Base-by-base conservation (phyloP, 1,139 yeast genomes). In the Nakaseomyces kungkrabaensis region DNA sequence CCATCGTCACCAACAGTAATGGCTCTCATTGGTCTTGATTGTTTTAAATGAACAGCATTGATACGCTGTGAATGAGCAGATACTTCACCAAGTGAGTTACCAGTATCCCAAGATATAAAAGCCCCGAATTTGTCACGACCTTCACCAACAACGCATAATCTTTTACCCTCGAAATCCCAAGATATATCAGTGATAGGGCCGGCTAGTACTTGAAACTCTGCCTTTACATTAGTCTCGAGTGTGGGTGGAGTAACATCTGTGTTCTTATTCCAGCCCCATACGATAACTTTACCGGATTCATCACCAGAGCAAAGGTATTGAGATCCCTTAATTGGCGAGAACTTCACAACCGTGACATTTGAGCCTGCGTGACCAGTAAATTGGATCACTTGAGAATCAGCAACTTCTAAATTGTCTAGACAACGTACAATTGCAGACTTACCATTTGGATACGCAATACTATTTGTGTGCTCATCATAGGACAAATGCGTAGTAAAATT, bases 71-170 rank as follows among this genome's bases (percentile, higher is more conserved):
- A 78, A 65, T 92, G 98, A 32, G 98, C 99, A 51, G 89, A 82
- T 58, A 94, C 84, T 65, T 92, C 97, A 49, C 98, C 99, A 45
- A 92, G 82, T 9, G 96, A 80, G 68, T 92, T 92, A 51, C 98
- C 98, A 0, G 95, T 77, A 65, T 92, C 99, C 77, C 86, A 85
- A 5, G 96, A 80, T 63, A 92, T 88, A 54, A 95, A 90, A 59
- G 86, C 96, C 3, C 97, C 98, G 62, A 80, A 89, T 56, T 85
- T 77, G 60, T 90, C 97, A 60, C 85, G 84, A 46, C 98, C 97
- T 59, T 86, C 85, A 49, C 99, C 99, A 9, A 90, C 97, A 1
- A 96, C 96, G 63, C 94, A 86, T 50, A 94, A 71, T 56, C 98
- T 76, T 51, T 82, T 73, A 47, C 82, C 80, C 61, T 94, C 98